Conservation (phyloP, 805 yeast genomes). For the Tetrapisispora arboricola region DNA sequence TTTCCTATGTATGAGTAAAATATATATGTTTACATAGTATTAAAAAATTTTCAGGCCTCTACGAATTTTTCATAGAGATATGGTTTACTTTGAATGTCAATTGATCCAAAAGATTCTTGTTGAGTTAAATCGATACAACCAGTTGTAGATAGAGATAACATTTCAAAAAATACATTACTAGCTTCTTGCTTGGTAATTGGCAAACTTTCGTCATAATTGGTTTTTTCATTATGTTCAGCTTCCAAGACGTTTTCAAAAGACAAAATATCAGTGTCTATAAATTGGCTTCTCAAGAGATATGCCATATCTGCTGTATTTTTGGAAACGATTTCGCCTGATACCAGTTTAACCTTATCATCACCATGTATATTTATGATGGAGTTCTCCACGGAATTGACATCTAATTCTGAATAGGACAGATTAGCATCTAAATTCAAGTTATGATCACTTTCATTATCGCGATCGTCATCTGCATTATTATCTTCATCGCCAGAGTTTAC, state of each 20-base stretch:
- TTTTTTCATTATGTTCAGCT: constrained; percentile 1
- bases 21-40: background rate
- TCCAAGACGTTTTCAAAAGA: constrained; percentile 9
- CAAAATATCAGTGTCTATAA: constrained; percentile 8
- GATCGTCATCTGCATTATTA: constrained; percentile 4
- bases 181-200: constrained; percentile 18
- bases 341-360: constrained; percentile 10
- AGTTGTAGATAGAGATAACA: constrained; percentile 69
- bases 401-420: constrained; percentile 3
- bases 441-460: constrained; percentile 10
- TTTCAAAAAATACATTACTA: constrained; percentile 54
- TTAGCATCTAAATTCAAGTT: constrained; percentile 11
- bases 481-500: constrained; percentile 2
- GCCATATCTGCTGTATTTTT: constrained; percentile 24
- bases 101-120: constrained; percentile 47
- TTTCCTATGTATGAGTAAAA: too few relatives aligned
- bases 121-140: constrained; percentile 61
- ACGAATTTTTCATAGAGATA: constrained; percentile 27
- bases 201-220: background rate
- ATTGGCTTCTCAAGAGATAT: constrained; percentile 15
- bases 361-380: background rate
- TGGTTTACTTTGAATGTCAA: constrained; percentile 41
- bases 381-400: background rate
- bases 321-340: constrained; percentile 18
- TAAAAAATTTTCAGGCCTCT: background rate